phyloP scores from a whole-genome alignment of 345 rosid species.

The Syzygium aqueum region DNA sequence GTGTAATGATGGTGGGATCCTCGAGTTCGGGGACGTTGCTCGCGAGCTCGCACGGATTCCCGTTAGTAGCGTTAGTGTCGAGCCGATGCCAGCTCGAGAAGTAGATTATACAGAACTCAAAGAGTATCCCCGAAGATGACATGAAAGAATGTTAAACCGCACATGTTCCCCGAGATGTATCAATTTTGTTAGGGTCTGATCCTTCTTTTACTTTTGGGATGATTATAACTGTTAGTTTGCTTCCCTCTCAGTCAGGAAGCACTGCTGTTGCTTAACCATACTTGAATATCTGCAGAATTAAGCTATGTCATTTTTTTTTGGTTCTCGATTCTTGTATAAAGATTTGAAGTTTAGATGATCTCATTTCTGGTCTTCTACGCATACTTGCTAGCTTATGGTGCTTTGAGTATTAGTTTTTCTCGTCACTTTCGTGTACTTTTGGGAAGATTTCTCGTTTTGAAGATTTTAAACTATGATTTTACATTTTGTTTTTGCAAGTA shows the following conservation, averaged over 20 bases:
- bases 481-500: background rate
- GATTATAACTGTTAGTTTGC: background rate
- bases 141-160: background rate
- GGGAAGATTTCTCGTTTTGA: no score
- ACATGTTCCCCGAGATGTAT: background rate
- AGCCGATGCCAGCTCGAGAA: background rate
- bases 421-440: background rate
- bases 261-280: background rate
- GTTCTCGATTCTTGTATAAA: background rate
- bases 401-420: background rate
- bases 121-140: slow-evolving; percentile 22
- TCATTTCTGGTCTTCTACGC: background rate
- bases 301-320: background rate
- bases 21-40: slow-evolving; percentile 39
- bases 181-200: background rate
- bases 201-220: background rate
- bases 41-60: slow-evolving; percentile 34
- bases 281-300: background rate
- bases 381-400: background rate
- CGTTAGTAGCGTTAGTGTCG: slow-evolving; percentile 5
- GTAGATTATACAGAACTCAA: background rate
- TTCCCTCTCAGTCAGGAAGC: background rate
- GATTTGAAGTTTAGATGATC: background rate
- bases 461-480: background rate
- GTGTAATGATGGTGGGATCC: slow-evolving; percentile 40